Evolutionary conservation across 305 asterid genomes (phyloP), one percentile per base, ranked within the genome.

Genomic region (Caryopteris hybrid): DNA sequence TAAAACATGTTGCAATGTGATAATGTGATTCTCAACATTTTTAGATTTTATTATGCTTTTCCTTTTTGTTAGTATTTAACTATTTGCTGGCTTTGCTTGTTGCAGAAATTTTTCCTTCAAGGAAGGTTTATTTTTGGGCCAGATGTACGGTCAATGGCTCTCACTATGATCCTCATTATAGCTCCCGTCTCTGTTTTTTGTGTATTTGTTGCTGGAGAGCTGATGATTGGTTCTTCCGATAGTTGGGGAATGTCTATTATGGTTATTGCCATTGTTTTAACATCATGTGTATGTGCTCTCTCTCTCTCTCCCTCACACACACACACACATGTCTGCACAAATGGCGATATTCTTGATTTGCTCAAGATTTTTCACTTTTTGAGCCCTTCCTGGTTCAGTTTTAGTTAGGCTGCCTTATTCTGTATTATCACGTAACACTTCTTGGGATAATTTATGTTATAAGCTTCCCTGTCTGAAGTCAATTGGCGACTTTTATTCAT

Each of bases 61-160:
- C 41, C 11, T 36, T 36, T 36, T 36, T 4, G 11, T 36, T 7
- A 36, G 7, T 8, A 6, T 36, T 31, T 36, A 36, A 36, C 41
- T 36, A 36, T 36, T 36, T 36, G 45, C 42, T 66, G 31, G 14
- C 36, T 73, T 76, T 62, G 75, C 64, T 61, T 57, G 62, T 53
- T 75, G 84, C 97, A 93, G 97, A 90, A 78, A 77, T 93, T 93
- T 78, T 79, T 84, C 52, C 94, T 90, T 69, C 91, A 84, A 74
- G 99, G 99, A 76, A 90, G 97, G 80, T 88, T 93, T 80, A 74
- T 91, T 57, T 93, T 90, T 76, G 99, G 99, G 69, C 99, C 97
- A 14, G 97, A 93, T 69, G 97, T 86, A 54, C 86, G 97, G 81
- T 93, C 99, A 5, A 71, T 93, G 78, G 91, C 84, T 3, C 85